These are phyloP conservation scores for Beauveria sp. DNA, from an alignment of 2,329 filamentous ascomycete genomes.

Conservation along the genomic window DNA sequence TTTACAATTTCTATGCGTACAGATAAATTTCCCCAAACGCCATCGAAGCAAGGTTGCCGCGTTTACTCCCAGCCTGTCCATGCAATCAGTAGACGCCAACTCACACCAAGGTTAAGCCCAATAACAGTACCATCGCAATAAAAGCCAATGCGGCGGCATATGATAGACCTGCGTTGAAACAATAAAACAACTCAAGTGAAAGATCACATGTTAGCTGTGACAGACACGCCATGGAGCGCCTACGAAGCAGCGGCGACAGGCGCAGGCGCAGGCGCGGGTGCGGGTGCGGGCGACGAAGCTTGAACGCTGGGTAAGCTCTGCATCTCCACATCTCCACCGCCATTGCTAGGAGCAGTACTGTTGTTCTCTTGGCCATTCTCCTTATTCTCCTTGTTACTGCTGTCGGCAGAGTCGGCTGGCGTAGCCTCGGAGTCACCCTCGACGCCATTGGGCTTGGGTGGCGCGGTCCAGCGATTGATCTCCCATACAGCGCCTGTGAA, in stretches of 20 bases:
- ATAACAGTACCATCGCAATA: not conserved
- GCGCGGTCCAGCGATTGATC: slow-evolving; percentile 74
- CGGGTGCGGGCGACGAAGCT: slow-evolving; percentile 40
- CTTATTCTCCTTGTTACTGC: slow-evolving; percentile 58
- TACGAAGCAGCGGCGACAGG: slow-evolving; percentile 41
- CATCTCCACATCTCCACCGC: slow-evolving; percentile 43
- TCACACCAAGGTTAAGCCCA: not conserved
- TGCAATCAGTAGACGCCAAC: slow-evolving; percentile 1
- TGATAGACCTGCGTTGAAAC: not conserved
- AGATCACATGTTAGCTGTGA: not conserved
- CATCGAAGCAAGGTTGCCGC: not conserved
- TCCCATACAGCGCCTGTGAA: slow-evolving; percentile 86
- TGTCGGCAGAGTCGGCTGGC: slow-evolving; percentile 37
- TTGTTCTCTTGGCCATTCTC: slow-evolving; percentile 47
- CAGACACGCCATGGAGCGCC: not conserved
- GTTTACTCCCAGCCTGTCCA: not conserved
- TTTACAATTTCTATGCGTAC: slow-evolving; percentile 5
- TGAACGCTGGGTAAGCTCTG: slow-evolving; percentile 42
- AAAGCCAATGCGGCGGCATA: not conserved
- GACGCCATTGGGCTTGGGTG: slow-evolving; percentile 42
- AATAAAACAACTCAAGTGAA: not conserved
- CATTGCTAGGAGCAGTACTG: slow-evolving; percentile 38
- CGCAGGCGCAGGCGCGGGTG: slow-evolving; percentile 25
- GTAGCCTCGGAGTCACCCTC: slow-evolving; percentile 41
- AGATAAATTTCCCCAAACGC: not conserved